Percentiles rank a stretch among this genome's conserved stretches.
Conservation (phyloP, 1,284 basidiomycete genomes). For the Erythrobasidium hasegawianum region DNA sequence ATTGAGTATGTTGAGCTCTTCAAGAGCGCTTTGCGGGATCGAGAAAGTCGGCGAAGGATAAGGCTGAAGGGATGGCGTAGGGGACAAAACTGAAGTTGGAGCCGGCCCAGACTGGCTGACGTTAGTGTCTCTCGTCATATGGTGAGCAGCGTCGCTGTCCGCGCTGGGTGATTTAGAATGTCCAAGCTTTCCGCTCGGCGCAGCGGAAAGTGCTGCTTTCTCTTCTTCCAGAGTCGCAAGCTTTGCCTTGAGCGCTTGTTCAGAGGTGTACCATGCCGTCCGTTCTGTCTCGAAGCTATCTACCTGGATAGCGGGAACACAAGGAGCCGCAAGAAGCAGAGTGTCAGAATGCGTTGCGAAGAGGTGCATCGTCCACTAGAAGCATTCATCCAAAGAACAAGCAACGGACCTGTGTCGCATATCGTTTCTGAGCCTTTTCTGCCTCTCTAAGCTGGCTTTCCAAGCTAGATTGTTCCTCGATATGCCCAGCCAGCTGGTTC, state of each 20-base stretch:
- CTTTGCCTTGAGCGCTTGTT: constrained; percentile 40
- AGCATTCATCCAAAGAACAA: not conserved
- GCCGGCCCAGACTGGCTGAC: not conserved
- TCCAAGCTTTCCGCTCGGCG: not conserved
- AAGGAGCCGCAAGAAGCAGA: not conserved
- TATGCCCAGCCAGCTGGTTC: constrained; percentile 39
- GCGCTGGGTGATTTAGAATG: not conserved
- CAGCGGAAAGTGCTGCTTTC: constrained; percentile 9
- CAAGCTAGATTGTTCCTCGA: constrained; percentile 40
- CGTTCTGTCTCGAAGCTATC: constrained; percentile 43
- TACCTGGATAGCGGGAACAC: constrained; percentile 19
- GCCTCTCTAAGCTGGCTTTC: constrained; percentile 36
- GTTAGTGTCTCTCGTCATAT: not conserved
- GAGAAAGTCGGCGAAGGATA: constrained; percentile 16
- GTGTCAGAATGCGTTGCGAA: not conserved
- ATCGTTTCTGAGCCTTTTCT: constrained; percentile 40
- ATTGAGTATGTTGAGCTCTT: constrained; percentile 24
- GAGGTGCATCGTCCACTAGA: not conserved
- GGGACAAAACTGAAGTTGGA: not conserved
- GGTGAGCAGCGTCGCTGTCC: not conserved
- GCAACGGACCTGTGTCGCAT: constrained; percentile 39
- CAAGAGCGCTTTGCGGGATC: constrained; percentile 22
- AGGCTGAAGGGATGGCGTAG: constrained; percentile 10
- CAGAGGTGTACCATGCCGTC: constrained; percentile 42
- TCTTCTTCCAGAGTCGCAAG: constrained; percentile 6